Evolutionary conservation across 2,329 filamentous ascomycete genomes (phyloP), one percentile per base, ranked within the genome.

Genomic region (Apiospora aurea): DNA sequence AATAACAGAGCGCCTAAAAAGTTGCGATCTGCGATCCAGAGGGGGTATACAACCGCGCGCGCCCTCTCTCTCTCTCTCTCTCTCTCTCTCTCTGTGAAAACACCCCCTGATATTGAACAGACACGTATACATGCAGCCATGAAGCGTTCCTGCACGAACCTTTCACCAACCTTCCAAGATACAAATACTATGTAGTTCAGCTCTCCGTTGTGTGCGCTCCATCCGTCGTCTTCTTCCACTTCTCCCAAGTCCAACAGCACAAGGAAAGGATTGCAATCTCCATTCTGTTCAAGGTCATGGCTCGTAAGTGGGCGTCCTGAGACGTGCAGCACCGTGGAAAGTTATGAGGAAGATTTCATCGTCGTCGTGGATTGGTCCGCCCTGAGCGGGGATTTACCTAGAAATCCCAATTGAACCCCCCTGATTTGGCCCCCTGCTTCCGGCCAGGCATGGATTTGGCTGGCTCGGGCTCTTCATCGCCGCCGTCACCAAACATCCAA

Each of bases 401-500:
- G 74, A 80, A 81, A 75, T 81, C 80, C 79, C 79, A 81, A 73
- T 76, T 77, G 74, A 81, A 80, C 70, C 77, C 75, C 75, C 75
- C 75, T 21, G 77, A 67, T 57, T 77, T 77, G 69, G 72, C 76
- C 51, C 34, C 72, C 72, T 29, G 72, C 44, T 70, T 77, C 81
- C 78, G 83, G 84, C 77, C 84, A 83, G 57, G 83, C 82, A 6
- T 82, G 79, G 10, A 26, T 13, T 43, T 66, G 14, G 81, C 80
- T 13, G 80, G 75, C 69, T 81, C 79, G 53, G 79, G 77, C 70
- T 85, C 82, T 72, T 85, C 82, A 34, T 86, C 85, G 43, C 86
- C 86, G 66, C 86, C 85, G 61, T 86, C 87, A 24, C 87, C 87
- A 73, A 90, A 88, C 8, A 89, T 83, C 90, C 90, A 93, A 77